Base-by-base conservation (phyloP, 2,329 filamentous ascomycete species). In the Fulvia fulva region DNA sequence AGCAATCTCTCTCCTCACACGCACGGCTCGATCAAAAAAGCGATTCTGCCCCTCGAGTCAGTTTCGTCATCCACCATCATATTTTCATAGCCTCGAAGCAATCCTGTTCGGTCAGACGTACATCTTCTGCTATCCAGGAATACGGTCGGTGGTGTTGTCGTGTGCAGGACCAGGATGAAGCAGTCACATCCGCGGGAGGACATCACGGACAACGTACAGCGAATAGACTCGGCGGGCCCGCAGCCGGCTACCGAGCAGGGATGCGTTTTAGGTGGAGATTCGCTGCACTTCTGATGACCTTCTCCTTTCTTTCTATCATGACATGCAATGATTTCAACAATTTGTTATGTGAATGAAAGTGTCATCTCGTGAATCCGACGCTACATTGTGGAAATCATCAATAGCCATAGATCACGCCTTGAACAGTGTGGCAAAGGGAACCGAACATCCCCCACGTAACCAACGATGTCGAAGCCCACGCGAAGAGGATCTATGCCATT, bases 1-100 rank as follows among this genome's bases (percentile, higher is more conserved):
- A 28, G n/a, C 16, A 26, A 50, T 30, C 44, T 47, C 44, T 47
- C 8, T 26, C 44, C 21, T 47, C 44, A n/a, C 44, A 47, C 44
- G 25, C 44, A 28, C 44, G n/a, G 6, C 23, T 49, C 45, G 45
- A 49, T 49, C n/a, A 22, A 50, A 50, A 16, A 28, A 28, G 47
- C 47, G 47, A 50, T 50, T 50, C 47, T 50, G 47, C 26, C n/a
- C n/a, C 8, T 32, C 47, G 23, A 21, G 47, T 50, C 47, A 50
- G 47, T 50, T 12, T 12, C 8, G 47, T 21, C 26, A 25, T 28
- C 12, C 25, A 16, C 47, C n/a, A 16, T 19, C 12, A 7, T 11
- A 30, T 16, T 21, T 1, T 16, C 37, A n/a, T n/a, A n/a, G n/a
- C 37, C n/a, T 41, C 37, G 30, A 41, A 41, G 37, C n/a, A 1